Conservation (phyloP, 345 rosid species). For the Heritiera littoralis region DNA sequence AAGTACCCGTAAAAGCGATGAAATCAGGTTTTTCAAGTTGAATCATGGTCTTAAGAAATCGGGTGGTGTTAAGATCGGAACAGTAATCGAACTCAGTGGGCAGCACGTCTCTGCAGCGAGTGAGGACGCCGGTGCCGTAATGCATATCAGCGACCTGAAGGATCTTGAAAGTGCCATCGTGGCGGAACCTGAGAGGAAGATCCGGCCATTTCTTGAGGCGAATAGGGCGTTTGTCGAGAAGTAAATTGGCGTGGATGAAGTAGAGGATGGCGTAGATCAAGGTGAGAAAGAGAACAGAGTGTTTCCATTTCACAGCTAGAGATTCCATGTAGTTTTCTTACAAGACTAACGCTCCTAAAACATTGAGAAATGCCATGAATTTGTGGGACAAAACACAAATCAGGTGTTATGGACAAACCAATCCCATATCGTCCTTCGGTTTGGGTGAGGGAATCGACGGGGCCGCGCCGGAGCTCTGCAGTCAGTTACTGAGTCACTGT, state of each 20-base stretch:
- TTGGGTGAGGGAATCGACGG: too few relatives aligned
- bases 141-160: constrained; percentile 99
- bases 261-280: constrained; percentile 41
- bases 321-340: neutral
- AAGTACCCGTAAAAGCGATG: constrained; percentile 75
- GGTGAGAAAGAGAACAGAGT: constrained; percentile 43
- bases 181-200: constrained; percentile 77
- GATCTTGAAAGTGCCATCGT: constrained; percentile 91
- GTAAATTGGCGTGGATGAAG: constrained; percentile 50
- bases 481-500: too few relatives aligned
- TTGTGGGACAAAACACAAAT: neutral
- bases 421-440: neutral
- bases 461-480: too few relatives aligned
- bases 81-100: constrained; percentile 54
- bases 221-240: constrained; percentile 37
- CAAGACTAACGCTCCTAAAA: neutral
- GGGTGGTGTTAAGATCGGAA: constrained; percentile 86
- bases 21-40: constrained; percentile 78
- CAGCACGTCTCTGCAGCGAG: constrained; percentile 78
- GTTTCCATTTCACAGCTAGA: constrained; percentile 33
- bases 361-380: neutral
- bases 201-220: constrained; percentile 53
- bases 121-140: constrained; percentile 66
- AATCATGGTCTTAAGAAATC: constrained; percentile 67
- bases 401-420: neutral